Conservation (phyloP, 139 green algal species). For the Gonium pectorale region DNA sequence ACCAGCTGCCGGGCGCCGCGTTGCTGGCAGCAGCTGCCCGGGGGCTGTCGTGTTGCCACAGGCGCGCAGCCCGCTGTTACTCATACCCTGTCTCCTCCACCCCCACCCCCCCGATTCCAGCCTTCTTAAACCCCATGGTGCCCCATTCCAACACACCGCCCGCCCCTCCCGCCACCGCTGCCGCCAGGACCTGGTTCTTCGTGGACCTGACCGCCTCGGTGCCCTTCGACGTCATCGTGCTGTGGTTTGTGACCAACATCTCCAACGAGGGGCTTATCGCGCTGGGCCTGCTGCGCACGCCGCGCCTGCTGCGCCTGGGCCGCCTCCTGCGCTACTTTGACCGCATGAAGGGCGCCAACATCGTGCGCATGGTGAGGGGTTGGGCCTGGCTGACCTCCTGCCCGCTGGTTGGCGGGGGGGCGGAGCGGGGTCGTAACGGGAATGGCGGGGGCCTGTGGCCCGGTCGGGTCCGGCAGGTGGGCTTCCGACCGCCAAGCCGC, state of each 20-base stretch:
- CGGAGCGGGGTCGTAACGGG: too few relatives aligned
- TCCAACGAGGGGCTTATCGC: conserved; percentile 42
- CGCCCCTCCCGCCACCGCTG: not conserved
- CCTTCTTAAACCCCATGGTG: too few relatives aligned
- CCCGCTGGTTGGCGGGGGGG: too few relatives aligned
- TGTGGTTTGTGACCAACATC: conserved; percentile 36
- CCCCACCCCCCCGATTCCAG: not conserved
- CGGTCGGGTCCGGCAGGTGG: too few relatives aligned
- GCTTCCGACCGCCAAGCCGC: too few relatives aligned
- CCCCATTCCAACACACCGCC: too few relatives aligned
- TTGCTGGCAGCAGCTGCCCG: too few relatives aligned
- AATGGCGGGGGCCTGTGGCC: too few relatives aligned
- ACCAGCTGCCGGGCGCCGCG: too few relatives aligned
- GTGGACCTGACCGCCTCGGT: conserved; percentile 69
- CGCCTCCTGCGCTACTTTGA: conserved; percentile 75
- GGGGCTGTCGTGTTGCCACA: too few relatives aligned
- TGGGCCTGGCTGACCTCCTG: too few relatives aligned
- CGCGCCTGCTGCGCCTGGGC: conserved; percentile 70
- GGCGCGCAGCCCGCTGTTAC: too few relatives aligned
- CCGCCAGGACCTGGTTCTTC: conserved; percentile 69
- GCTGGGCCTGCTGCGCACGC: conserved; percentile 61
- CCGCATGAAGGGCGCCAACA: conserved; percentile 71
- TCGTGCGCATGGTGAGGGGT: conserved; percentile 61
- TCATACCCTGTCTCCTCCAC: not conserved
- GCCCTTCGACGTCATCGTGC: conserved; percentile 67